Evolutionary conservation across 2,329 filamentous ascomycete genomes (phyloP), one percentile per base, ranked within the genome.

Genomic region (Venturia effusa): DNA sequence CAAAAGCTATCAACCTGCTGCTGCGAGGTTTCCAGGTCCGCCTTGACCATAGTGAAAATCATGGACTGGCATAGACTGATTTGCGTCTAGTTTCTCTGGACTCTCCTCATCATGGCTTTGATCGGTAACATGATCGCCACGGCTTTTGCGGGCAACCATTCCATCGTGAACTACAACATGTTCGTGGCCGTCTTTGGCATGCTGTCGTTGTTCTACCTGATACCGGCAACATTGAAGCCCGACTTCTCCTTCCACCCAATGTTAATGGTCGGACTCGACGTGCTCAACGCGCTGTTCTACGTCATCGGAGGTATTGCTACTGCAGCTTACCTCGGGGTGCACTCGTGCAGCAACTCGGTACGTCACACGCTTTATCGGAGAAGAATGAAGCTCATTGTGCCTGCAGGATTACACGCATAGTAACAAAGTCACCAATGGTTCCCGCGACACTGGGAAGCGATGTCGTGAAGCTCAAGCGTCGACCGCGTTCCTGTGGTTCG

Each of bases 401-500:
- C 15, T 27, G n/a, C 66, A 81, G 80, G 66, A 66, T 45, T 79
- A 78, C 69, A 76, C 77, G 54, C 55, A 63, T n/a, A 68, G 68
- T 69, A 81, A 82, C 74, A 82, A 80, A 76, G 84, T 89, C 71
- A 86, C 80, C 32, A 88, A 81, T 72, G 86, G 86, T 64, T 86
- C 85, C 57, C 66, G 67, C 66, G 72, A 87, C 74, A 78, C 81
- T 66, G 74, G 79, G 72, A 85, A 87, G 78, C 83, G 88, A 68
- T 92, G 89, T 77, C 85, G 84, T 67, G 85, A 90, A 76, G 83
- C 90, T 19, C 89, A 92, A 77, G 89, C 89, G 43, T 83, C 83
- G 67, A 84, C 83, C 40, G 88, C 84, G 43, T 93, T 93, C 77
- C 81, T 90, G 76, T 93, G 88, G 88, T 92, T 92, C 77, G 82